Percentiles rank a stretch among this genome's conserved stretches.
These are phyloP conservation scores for Pezicula carpinea DNA, from an alignment of 2,329 filamentous ascomycete species.

Conservation along the genomic window DNA sequence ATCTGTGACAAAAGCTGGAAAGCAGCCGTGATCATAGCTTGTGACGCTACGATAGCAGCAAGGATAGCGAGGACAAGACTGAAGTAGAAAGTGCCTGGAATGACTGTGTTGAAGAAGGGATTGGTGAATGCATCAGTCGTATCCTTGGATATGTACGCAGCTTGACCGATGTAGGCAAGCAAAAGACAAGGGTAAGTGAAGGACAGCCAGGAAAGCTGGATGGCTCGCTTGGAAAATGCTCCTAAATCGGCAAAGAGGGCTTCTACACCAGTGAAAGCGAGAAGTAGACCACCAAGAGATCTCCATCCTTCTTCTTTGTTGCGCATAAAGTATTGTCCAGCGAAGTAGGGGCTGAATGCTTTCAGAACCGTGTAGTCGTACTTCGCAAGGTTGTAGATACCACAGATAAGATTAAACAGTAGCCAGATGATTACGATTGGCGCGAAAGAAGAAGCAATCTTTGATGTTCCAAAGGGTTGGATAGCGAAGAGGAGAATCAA, in stretches of 20 bases:
- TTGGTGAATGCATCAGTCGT: slow-evolving; percentile 57
- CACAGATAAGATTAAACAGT: slow-evolving; percentile 55
- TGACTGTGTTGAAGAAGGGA: slow-evolving; percentile 69
- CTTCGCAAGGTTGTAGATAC: slow-evolving; percentile 55
- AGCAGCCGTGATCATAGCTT: slow-evolving; percentile 72
- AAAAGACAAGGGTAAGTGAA: slow-evolving; percentile 63
- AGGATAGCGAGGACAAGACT: slow-evolving; percentile 64
- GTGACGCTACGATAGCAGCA: slow-evolving; percentile 70
- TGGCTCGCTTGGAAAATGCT: slow-evolving; percentile 64
- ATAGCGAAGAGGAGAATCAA: slow-evolving; percentile 58
- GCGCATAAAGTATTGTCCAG: slow-evolving; percentile 54
- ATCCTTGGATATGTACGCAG: slow-evolving; percentile 61
- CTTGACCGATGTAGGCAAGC: slow-evolving; percentile 53
- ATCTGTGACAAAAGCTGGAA: slow-evolving; percentile 67
- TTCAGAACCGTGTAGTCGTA: slow-evolving; percentile 50
- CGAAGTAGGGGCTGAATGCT: slow-evolving; percentile 55
- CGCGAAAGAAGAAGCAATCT: slow-evolving; percentile 56
- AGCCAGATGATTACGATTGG: slow-evolving; percentile 67
- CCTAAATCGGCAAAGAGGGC: slow-evolving; percentile 75
- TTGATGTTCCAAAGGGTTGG: slow-evolving; percentile 61
- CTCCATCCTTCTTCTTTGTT: slow-evolving; percentile 58
- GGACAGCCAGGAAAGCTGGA: slow-evolving; percentile 69
- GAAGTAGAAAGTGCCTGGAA: slow-evolving; percentile 63
- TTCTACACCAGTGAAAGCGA: slow-evolving; percentile 76
- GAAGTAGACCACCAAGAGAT: slow-evolving; percentile 64